Evolutionary conservation across 2,329 filamentous ascomycete genomes (phyloP).

Genomic region (Gyromitra esculenta): DNA sequence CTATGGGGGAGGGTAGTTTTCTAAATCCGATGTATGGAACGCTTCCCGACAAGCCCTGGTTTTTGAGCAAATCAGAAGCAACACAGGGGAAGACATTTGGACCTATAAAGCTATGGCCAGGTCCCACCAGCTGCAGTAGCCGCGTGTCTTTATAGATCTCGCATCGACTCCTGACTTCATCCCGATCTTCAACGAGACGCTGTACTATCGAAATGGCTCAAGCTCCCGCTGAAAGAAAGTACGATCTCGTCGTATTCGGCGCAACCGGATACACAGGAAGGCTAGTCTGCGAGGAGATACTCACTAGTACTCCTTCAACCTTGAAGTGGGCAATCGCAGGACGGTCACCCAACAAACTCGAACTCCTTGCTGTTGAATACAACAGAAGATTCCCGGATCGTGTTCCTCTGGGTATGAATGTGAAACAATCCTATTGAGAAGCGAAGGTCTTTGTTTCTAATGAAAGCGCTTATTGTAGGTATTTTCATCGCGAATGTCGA

Average conservation of each 20-base stretch:
- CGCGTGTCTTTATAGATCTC: slow-evolving; percentile 22
- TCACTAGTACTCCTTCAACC: slow-evolving; percentile 74
- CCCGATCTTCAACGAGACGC: slow-evolving; percentile 10
- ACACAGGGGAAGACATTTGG: slow-evolving; percentile 9
- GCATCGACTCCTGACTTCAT: slow-evolving; percentile 28
- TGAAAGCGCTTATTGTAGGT: slow-evolving; percentile 39
- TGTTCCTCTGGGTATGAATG: slow-evolving; percentile 70
- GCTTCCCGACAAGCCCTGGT: background rate
- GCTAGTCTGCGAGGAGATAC: slow-evolving; percentile 78
- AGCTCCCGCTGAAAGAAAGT: slow-evolving; percentile 62
- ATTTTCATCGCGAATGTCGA: slow-evolving; percentile 54
- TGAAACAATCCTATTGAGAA: background rate
- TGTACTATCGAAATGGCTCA: slow-evolving; percentile 23
- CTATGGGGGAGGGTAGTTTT: background rate
- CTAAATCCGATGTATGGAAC: background rate
- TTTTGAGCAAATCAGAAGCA: background rate
- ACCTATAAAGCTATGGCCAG: slow-evolving; percentile 38
- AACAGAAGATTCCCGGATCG: slow-evolving; percentile 75
- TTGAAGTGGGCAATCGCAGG: slow-evolving; percentile 90
- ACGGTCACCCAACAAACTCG: slow-evolving; percentile 79
- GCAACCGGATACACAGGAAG: slow-evolving; percentile 86
- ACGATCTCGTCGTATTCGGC: slow-evolving; percentile 74
- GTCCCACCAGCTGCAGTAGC: slow-evolving; percentile 21
- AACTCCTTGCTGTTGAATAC: slow-evolving; percentile 73
- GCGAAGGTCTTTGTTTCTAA: slow-evolving; percentile 3